Conservation (phyloP, 2,329 filamentous ascomycete genomes). For the Cadophora luteo-olivacea region DNA sequence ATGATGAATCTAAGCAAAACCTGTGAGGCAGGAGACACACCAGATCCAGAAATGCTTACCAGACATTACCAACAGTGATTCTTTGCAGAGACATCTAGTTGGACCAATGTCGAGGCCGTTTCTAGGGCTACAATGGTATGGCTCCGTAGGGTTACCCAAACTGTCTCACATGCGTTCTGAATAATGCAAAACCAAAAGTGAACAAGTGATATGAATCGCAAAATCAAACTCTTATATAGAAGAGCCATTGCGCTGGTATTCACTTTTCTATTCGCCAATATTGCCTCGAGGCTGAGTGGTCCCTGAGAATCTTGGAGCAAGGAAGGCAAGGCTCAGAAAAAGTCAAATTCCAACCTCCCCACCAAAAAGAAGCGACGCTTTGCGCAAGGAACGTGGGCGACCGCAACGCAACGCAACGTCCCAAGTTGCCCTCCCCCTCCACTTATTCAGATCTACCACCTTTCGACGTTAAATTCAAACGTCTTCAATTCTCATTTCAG, state of each 20-base stretch:
- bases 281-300: conserved; percentile 1
- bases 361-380: conserved; percentile 16
- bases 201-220: neutral
- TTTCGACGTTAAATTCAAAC: neutral
- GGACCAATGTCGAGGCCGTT: neutral
- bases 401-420: conserved; percentile 9
- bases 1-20: neutral
- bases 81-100: neutral
- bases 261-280: neutral
- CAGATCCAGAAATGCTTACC: neutral
- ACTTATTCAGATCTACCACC: neutral
- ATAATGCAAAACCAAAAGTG: conserved; percentile 2
- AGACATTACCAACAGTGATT: too few relatives aligned
- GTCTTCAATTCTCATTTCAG: neutral
- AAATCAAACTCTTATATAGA: neutral
- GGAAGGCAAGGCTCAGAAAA: conserved; percentile 8
- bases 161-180: conserved; percentile 13
- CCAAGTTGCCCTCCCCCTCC: neutral
- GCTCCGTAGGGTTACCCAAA: conserved; percentile 6
- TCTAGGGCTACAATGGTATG: neutral
- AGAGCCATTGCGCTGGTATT: neutral
- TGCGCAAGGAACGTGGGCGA: conserved; percentile 16
- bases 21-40: neutral
- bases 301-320: neutral
- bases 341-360: conserved; percentile 18